Evolutionary conservation across 73 alveolate species (phyloP).

Genomic region (Stentor coeruleus): DNA sequence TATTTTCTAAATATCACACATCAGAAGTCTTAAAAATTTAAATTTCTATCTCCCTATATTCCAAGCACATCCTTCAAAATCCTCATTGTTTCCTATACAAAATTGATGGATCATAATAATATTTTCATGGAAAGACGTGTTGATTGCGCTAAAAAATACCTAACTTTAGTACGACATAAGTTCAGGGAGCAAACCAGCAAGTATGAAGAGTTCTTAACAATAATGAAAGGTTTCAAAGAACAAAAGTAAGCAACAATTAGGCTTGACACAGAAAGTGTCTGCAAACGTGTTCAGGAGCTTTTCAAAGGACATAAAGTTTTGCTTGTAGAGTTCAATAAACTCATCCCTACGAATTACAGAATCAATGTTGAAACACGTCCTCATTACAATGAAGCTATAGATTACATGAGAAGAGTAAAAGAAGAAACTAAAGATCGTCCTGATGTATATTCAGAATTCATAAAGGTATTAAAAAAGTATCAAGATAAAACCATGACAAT

Average conservation of each 20-base stretch:
- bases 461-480: background rate
- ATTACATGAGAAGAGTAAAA: conserved; percentile 25
- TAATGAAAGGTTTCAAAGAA: conserved; percentile 28
- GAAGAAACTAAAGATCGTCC: conserved; percentile 19
- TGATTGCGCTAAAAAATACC: background rate
- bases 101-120: too few species aligned
- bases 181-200: background rate
- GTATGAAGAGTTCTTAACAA: conserved; percentile 21
- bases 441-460: background rate
- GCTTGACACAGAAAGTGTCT: conserved; percentile 24
- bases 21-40: too few species aligned
- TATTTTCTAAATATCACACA: too few species aligned
- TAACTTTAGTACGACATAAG: conserved; percentile 8
- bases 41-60: too few species aligned
- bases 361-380: conserved; percentile 22
- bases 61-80: too few species aligned
- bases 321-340: conserved; percentile 14
- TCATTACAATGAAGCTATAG: conserved; percentile 28
- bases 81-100: too few species aligned
- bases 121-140: conserved; percentile 17
- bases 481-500: conserved; percentile 16
- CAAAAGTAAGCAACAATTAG: conserved; percentile 22
- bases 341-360: conserved; percentile 21
- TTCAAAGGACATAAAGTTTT: conserved; percentile 27
- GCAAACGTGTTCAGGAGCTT: conserved; percentile 24